Evolutionary conservation across 139 green algal species (phyloP), one percentile per base, ranked within the genome.

Genomic region (Yamagishiella unicocca): DNA sequence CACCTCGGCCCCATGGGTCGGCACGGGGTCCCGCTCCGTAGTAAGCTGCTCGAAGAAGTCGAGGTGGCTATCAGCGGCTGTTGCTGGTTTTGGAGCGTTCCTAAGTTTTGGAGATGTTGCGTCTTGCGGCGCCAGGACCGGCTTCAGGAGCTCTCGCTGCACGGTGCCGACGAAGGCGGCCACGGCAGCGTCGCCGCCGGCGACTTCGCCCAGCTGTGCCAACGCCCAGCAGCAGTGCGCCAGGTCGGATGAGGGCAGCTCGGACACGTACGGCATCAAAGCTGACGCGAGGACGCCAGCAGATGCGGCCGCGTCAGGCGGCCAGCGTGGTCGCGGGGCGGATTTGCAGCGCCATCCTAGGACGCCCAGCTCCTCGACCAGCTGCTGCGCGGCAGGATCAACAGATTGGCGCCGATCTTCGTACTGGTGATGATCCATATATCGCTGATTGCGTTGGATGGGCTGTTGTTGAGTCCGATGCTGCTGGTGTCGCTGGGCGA

Each of bases 181-280:
- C 4, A 66, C 73, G 0, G 12, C 73, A 0, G 14, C 12, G 27
- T 81, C 73, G 29, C 45, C 24, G 43, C 29, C 73, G 29, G 33
- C 73, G 29, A 14, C 45, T 25, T 37, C 29, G 12, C 73, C 45
- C 6, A 83, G 2, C 21, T 83, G 76, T 2, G 76, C 76, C 10
- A 83, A 24, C 7, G 76, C 53, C 76, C 76, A 83, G 76, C 76
- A 83, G 50, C 76, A 83, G 54, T 71, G 54, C 22, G 35, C 53
- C 35, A 71, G 22, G 3, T 71, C 37, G 22, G 17, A 3, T 0
- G 54, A 24, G 0, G 76, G 25, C 21, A 83, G 37, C 4, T 35
- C 61, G 24, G 53, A 21, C 10, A 71, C 33, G 35, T 71, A 27
- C 1, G 76, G 76, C 35, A 71, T 22, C 0, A 83, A 54, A 6